Evolutionary conservation across 2,329 filamentous ascomycete species (phyloP).

Genomic region (Aspergillus persii): DNA sequence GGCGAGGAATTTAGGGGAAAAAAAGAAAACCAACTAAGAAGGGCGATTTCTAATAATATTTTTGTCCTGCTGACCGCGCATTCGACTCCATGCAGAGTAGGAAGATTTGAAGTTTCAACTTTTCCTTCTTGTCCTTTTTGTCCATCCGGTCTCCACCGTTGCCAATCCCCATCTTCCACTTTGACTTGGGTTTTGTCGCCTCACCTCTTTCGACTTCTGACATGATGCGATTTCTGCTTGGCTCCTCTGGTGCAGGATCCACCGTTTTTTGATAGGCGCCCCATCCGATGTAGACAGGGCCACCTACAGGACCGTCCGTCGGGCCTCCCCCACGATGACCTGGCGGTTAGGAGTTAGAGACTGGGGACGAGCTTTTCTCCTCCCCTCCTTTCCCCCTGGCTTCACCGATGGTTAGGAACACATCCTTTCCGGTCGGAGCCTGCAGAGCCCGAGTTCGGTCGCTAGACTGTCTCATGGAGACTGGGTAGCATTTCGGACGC

Average conservation of each 20-base stretch:
- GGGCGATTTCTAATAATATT: neutral
- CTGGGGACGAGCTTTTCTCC: conserved; percentile 8
- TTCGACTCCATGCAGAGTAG: neutral
- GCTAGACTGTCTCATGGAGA: conserved; percentile 8
- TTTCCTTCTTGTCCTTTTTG: conserved; percentile 7
- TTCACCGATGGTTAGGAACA: conserved; percentile 21
- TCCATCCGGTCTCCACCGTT: conserved; percentile 12
- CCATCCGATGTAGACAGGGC: conserved; percentile 15
- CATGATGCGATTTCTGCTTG: conserved; percentile 16
- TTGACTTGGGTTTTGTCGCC: conserved; percentile 16
- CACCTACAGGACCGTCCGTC: conserved; percentile 20
- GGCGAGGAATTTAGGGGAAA: neutral
- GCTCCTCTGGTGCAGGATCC: conserved; percentile 13
- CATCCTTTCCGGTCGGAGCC: conserved; percentile 7
- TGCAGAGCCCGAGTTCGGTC: conserved; percentile 11
- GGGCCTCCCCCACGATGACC: conserved; percentile 26
- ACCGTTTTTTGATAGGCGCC: conserved; percentile 21
- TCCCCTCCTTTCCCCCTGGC: conserved; percentile 16
- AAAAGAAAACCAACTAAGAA: neutral
- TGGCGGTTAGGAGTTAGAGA: conserved; percentile 11
- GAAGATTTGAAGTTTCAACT: conserved; percentile 1
- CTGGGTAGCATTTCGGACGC: conserved; percentile 10
- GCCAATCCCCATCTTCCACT: conserved; percentile 17
- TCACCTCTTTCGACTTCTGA: conserved; percentile 17
- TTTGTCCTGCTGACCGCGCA: neutral